Evolutionary conservation across 306 rosid species (phyloP).

Genomic region (Prinsepia uniflora): DNA sequence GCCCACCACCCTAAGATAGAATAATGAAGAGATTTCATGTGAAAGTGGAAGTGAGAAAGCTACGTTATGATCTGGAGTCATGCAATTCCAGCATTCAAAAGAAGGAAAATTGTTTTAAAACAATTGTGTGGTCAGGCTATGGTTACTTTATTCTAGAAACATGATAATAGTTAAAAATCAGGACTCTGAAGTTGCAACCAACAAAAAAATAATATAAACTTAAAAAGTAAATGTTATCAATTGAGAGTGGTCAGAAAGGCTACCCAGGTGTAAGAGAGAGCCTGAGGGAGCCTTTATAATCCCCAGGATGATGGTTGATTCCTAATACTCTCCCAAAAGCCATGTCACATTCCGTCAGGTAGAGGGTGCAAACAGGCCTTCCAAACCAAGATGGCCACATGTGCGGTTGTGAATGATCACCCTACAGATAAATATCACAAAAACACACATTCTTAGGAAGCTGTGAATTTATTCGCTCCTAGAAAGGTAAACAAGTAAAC

Average conservation of each 20-base stretch:
- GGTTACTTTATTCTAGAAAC: constrained; percentile 6
- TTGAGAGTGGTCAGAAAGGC: constrained; percentile 16
- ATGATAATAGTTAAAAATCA: neutral
- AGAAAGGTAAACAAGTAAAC: constrained; percentile 7
- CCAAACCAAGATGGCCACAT: constrained; percentile 78
- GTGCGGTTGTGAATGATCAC: constrained; percentile 89
- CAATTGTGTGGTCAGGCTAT: too few relatives aligned
- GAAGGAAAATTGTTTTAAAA: neutral
- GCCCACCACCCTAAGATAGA: too few relatives aligned
- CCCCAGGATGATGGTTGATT: constrained; percentile 75
- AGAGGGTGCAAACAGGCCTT: constrained; percentile 68
- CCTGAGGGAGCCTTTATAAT: constrained; percentile 62
- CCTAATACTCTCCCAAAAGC: constrained; percentile 64
- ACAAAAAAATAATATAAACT: neutral
- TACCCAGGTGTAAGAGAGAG: constrained; percentile 88
- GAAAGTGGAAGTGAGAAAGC: neutral
- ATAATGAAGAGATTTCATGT: neutral
- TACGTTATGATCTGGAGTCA: neutral
- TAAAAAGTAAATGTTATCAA: neutral
- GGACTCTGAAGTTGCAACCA: neutral
- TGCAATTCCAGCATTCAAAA: constrained; percentile 6
- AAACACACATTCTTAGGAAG: constrained; percentile 25
- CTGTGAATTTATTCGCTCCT: neutral
- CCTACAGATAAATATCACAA: constrained; percentile 47
- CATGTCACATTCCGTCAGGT: constrained; percentile 85